phyloP scores from a whole-genome alignment of 164 flowering plant species.

The Dillenia turbinata region DNA sequence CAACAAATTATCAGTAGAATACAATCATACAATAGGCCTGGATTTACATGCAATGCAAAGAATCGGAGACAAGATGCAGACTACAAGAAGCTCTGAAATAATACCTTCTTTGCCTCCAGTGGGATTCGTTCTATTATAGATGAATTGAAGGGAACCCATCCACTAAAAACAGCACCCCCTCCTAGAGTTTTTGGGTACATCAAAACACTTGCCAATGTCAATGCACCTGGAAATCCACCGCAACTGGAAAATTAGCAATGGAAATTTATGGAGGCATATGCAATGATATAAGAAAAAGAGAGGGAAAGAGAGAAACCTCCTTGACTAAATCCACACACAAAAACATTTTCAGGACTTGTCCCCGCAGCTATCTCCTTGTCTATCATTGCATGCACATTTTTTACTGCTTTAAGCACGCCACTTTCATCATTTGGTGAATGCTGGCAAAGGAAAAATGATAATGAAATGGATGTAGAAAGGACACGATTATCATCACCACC shows the following conservation, averaged over 20 bases:
- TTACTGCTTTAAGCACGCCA: constrained; percentile 71
- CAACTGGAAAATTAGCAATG: not conserved
- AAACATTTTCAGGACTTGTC: constrained; percentile 67
- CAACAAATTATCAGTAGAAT: too few relatives aligned
- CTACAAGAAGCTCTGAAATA: not conserved
- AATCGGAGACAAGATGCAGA: not conserved
- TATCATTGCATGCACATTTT: constrained; percentile 77
- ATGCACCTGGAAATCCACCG: constrained; percentile 60
- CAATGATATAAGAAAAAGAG: not conserved
- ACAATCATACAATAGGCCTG: too few relatives aligned
- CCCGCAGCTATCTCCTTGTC: constrained; percentile 88
- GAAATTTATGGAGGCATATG: not conserved
- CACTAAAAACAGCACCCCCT: constrained; percentile 93
- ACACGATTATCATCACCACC: too few relatives aligned
- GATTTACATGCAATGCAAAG: not conserved
- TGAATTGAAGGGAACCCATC: constrained; percentile 87
- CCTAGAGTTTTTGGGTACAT: constrained; percentile 84
- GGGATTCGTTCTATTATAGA: constrained; percentile 51
- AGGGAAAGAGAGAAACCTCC: constrained; percentile 47
- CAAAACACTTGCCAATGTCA: constrained; percentile 89
- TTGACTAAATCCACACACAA: constrained; percentile 97
- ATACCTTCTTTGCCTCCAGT: constrained; percentile 74
- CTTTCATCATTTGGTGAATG: constrained; percentile 78
- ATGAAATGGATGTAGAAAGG: too few relatives aligned
- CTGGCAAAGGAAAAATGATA: constrained; percentile 20